Conservation (phyloP, 371 early-diverging fungal species). For the Choanephora cucurbitarum region DNA sequence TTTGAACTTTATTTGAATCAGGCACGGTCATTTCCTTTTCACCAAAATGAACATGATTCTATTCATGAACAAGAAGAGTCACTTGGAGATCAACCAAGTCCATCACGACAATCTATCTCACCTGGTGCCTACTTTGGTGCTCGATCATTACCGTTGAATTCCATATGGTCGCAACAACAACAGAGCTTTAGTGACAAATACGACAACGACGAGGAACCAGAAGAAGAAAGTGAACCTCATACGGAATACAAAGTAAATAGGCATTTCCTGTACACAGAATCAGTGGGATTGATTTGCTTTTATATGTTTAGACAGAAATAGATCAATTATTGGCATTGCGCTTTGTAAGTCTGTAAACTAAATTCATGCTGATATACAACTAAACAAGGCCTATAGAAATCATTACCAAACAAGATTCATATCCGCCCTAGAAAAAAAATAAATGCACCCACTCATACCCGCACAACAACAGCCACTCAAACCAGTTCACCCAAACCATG, state of each 20-base stretch:
- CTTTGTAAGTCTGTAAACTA: slow-evolving; percentile 20
- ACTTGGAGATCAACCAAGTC: slow-evolving; percentile 20
- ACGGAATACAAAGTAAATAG: too few species aligned
- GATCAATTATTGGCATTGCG: slow-evolving; percentile 3
- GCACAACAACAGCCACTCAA: neutral
- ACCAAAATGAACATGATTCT: slow-evolving; percentile 8
- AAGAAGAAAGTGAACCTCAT: neutral
- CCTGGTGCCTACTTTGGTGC: slow-evolving; percentile 41
- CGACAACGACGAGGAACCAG: neutral
- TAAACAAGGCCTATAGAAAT: slow-evolving; percentile 2
- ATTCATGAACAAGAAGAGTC: slow-evolving; percentile 26
- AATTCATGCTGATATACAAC: neutral
- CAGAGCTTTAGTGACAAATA: neutral
- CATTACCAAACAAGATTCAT: slow-evolving; percentile 3
- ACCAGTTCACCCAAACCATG: slow-evolving; percentile 6
- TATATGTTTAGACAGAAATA: slow-evolving; percentile 3
- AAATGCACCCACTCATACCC: too few species aligned
- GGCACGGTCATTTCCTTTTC: slow-evolving; percentile 16
- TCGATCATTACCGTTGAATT: slow-evolving; percentile 32
- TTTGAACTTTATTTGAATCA: slow-evolving; percentile 24
- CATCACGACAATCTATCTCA: slow-evolving; percentile 16
- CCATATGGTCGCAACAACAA: slow-evolving; percentile 16
- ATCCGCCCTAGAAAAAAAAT: too few species aligned
- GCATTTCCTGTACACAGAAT: too few species aligned
- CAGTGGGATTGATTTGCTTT: neutral